Conservation (phyloP, 208 protist species). For the Trichomonas tenax region DNA sequence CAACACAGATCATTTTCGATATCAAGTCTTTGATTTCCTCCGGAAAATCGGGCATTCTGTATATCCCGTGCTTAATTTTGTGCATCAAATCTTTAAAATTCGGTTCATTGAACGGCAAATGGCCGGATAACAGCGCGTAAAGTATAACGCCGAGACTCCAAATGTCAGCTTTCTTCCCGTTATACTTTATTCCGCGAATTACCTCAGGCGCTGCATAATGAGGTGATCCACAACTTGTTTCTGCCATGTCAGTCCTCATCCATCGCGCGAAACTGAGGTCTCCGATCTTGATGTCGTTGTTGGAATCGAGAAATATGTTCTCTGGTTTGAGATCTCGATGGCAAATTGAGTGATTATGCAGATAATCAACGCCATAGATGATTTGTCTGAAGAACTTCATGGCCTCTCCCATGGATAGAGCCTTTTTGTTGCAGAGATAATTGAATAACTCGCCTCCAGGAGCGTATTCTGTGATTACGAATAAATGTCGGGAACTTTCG, state of each 20-base stretch:
- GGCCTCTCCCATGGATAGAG: neutral
- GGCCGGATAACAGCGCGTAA: neutral
- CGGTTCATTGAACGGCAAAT: neutral
- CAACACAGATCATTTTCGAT: neutral
- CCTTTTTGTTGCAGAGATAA: neutral
- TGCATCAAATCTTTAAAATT: neutral
- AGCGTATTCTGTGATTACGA: neutral
- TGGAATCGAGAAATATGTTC: constrained; percentile 2
- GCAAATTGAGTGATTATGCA: constrained; percentile 23
- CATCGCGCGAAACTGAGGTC: neutral
- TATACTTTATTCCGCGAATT: neutral
- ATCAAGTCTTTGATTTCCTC: neutral
- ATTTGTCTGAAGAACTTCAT: constrained; percentile 19
- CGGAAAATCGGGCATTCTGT: neutral
- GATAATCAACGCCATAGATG: constrained; percentile 23
- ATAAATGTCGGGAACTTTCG: neutral
- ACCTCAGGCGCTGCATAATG: constrained; percentile 18
- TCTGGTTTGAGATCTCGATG: constrained; percentile 30
- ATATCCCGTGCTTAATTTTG: neutral
- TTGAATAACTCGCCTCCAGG: neutral
- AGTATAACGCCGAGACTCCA: constrained; percentile 4
- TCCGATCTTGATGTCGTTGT: neutral
- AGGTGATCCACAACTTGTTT: constrained; percentile 22
- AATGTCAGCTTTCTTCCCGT: neutral
- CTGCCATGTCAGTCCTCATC: neutral